Base-by-base conservation (phyloP, 2,329 filamentous ascomycete species). In the Hymenoscyphus albidus region DNA sequence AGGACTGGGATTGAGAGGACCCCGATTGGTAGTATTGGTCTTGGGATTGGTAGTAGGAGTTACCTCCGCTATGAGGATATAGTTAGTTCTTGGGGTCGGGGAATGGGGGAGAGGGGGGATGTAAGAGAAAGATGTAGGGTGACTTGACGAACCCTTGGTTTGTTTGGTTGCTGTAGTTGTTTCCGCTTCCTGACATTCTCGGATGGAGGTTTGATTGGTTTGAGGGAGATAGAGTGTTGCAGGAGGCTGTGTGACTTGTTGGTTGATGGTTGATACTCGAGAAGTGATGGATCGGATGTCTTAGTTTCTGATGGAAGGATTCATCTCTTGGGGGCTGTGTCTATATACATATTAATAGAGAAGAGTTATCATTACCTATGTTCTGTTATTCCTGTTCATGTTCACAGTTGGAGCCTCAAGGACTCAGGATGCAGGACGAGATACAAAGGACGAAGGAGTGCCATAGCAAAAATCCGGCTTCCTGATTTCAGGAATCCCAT, bases 251-350 rank as follows among this genome's bases (percentile, higher is more conserved):
- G 31, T 35, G 16, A 35, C 14, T 58, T 58, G 31, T 1, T 35
- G 27, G 18, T 58, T 58, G 31, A 4, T 35, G 35, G n/a, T 58
- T 16, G 35, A 58, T 35, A 58, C 14, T n/a, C 10, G 55, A 58
- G 48, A 54, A 12, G 18, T 54, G 48, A 54, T 27, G 22, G 48
- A 54, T 54, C 48, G 18, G 18, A 54, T 54, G n/a, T 54, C 48
- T 54, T 54, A 18, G 48, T 54, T 27, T 54, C 27, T 58, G 31
- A 35, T 32, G 31, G 55, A 58, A 58, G 31, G 55, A 58, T 58
- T 35, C 35, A 22, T 12, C 27, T 58, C 31, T 12, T 58, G 31
- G 55, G 55, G 55, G 55, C 48, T 54, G 48, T 54, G 48, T 16
- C 6, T 38, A 31, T 39, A 27, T 35, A 38, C 13, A 35, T 58